Evolutionary conservation across 305 asterid genomes (phyloP).

Genomic region (Petunia hybrid): DNA sequence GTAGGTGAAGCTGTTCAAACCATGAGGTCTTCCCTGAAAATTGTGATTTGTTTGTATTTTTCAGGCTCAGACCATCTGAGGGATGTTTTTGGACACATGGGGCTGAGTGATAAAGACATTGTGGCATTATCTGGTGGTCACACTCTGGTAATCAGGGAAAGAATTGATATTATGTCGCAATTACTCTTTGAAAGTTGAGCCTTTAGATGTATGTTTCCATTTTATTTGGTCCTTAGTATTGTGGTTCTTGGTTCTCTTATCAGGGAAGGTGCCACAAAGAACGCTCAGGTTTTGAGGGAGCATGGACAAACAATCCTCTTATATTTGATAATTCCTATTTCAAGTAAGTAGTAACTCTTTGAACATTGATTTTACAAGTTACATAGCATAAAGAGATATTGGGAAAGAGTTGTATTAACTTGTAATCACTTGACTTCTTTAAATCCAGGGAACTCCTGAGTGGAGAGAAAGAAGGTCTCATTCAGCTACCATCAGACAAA

Average conservation of each 20-base stretch:
- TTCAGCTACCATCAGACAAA: slow-evolving; percentile 86
- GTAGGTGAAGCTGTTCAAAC: not conserved
- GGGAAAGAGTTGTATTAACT: not conserved
- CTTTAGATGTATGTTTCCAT: not conserved
- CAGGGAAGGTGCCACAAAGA: slow-evolving; percentile 97
- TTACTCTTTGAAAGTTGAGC: not conserved
- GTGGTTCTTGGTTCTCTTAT: not conserved
- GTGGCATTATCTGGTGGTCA: slow-evolving; percentile 86
- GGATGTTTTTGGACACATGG: slow-evolving; percentile 85
- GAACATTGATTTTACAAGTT: no score
- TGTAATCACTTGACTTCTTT: not conserved
- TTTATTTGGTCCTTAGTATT: not conserved
- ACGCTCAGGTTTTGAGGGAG: slow-evolving; percentile 94
- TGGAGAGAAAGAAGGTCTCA: slow-evolving; percentile 78
- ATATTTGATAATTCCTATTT: slow-evolving; percentile 88
- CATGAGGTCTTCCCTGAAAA: not conserved
- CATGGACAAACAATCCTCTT: slow-evolving; percentile 88
- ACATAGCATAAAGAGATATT: no score
- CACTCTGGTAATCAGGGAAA: slow-evolving; percentile 56
- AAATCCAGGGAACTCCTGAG: slow-evolving; percentile 68
- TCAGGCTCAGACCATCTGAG: slow-evolving; percentile 75
- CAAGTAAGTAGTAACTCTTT: slow-evolving; percentile 47
- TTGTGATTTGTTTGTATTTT: not conserved
- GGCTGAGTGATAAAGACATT: slow-evolving; percentile 72
- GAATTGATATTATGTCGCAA: not conserved